Conservation (phyloP, 805 yeast species). For the Candida odintsovae region DNA sequence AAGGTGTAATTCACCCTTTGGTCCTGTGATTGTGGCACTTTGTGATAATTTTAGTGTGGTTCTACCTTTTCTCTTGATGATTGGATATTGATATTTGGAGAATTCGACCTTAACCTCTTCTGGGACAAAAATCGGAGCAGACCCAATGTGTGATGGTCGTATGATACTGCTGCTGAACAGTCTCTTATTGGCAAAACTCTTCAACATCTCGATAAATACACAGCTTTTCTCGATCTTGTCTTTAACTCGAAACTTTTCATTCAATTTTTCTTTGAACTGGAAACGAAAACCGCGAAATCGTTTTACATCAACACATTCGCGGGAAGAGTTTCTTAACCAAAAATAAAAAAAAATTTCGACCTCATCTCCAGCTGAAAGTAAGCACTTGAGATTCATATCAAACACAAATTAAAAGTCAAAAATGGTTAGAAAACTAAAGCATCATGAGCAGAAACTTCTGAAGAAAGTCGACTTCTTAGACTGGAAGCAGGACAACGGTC, state of each 20-base stretch:
- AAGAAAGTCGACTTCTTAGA: slow-evolving; percentile 95
- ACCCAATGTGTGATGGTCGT: slow-evolving; percentile 66
- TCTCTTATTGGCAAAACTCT: slow-evolving; percentile 17
- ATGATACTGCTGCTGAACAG: slow-evolving; percentile 28
- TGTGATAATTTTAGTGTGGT: slow-evolving; percentile 51
- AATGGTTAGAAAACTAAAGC: slow-evolving; percentile 85
- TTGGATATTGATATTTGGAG: slow-evolving; percentile 48
- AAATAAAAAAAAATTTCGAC: neutral
- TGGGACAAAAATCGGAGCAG: slow-evolving; percentile 65
- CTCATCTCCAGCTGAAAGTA: neutral
- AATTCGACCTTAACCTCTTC: slow-evolving; percentile 50
- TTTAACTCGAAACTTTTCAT: neutral
- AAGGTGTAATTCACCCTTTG: slow-evolving; percentile 61
- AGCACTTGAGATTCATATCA: neutral
- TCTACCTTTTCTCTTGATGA: slow-evolving; percentile 61
- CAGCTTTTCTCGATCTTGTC: neutral
- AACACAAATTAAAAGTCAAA: neutral
- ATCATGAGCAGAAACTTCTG: slow-evolving; percentile 91
- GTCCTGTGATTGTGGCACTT: slow-evolving; percentile 62
- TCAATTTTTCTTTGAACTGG: neutral
- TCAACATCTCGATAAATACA: neutral
- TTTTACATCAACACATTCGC: neutral
- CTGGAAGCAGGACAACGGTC: slow-evolving; percentile 96
- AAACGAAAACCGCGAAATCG: slow-evolving; percentile 2
- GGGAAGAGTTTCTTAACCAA: neutral